Evolutionary conservation across 208 protist species (phyloP), one percentile per base, ranked within the genome.

Genomic region (Leptomonas pyrrhocoris): DNA sequence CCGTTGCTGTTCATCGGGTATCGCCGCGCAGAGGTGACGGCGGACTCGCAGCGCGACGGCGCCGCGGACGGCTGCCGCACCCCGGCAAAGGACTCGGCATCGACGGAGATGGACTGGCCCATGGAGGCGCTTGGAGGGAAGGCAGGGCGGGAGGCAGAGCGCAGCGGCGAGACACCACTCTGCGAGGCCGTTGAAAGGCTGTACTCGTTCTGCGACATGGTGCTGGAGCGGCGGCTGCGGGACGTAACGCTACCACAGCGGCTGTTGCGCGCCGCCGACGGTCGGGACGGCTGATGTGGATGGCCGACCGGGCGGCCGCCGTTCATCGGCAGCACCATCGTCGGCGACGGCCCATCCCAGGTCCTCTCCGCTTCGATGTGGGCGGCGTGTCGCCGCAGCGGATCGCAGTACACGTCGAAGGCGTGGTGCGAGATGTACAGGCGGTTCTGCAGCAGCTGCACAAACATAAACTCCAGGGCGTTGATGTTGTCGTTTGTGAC

Each of bases 401-500:
- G 74, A 15, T 58, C 51, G 55, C 70, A 76, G 79, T 94, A 94
- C 31, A 28, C 55, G 62, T 79, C 53, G 53, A 94, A 92, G 61
- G 91, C 83, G 53, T 74, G 51, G 13, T 68, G 61, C 6, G 71
- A 77, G n/a, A 92, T 73, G 78, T 87, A 88, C 8, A 94, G 70
- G 1, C 90, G 81, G 40, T 86, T 88, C 43, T 82, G 74, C 21
- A 96, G 63, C 15, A 57, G 49, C 46, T 59, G 50, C 48, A 91
- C 59, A 43, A 96, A 88, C 16, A 68, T 46, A 11, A 79, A 61
- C 71, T 96, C 91, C 18, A 96, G 76, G 15, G 62, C 49, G 68
- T 91, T 91, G 42, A 96, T 69, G 63, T 94, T 79, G 13, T 84
- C 68, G 46, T 84, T 86, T 5, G 77, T 71, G 27, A 96, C 48